Evolutionary conservation across 2,329 filamentous ascomycete species (phyloP), one percentile per base, ranked within the genome.

Genomic region (Fusarium foetens): DNA sequence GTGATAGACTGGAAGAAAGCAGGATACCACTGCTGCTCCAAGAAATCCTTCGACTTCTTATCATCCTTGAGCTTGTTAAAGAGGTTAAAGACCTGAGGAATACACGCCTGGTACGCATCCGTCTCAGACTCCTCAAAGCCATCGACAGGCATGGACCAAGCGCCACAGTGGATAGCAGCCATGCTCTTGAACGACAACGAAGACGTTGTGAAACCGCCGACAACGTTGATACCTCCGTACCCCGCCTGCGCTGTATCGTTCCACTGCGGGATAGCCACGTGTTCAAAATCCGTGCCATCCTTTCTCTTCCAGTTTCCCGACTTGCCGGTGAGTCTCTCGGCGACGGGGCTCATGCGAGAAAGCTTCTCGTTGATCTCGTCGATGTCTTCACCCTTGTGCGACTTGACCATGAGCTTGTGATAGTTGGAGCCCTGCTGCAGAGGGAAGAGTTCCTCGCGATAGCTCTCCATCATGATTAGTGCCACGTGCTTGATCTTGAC

Each of bases 121-220:
- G 83, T 78, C 25, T 80, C 71, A 31, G 80, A 83, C 66, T 86
- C 84, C 46, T 79, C 77, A 36, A 85, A 85, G 58, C 81, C 82
- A 55, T 85, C 8, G 74, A 81, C 39, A 77, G 72, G 11, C 70
- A 86, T 76, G 0, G 84, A 82, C 17, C 78, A 80, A 21, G 83
- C 73, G 19, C 84, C 84, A 57, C 84, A 86, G 38, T 85, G 75
- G 17, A 81, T 83, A 4, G 82, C 83, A 0, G 80, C 79, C 21
- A 85, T 63, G 54, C 82, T 84, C 75, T 86, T 86, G 38, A 84
- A 77, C 0, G 84, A 85, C 38, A 84, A 82, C 0, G 84, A 84
- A 1, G 81, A 79, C 0, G 82, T 78, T 2, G 84, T 85, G 63
- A 81, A 80, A 19, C 80, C 83, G 21, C 81, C 83, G 3, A 81